These are phyloP conservation scores for Botrytis fabae DNA, from an alignment of 2,329 filamentous ascomycete genomes.

Conservation along the genomic window DNA sequence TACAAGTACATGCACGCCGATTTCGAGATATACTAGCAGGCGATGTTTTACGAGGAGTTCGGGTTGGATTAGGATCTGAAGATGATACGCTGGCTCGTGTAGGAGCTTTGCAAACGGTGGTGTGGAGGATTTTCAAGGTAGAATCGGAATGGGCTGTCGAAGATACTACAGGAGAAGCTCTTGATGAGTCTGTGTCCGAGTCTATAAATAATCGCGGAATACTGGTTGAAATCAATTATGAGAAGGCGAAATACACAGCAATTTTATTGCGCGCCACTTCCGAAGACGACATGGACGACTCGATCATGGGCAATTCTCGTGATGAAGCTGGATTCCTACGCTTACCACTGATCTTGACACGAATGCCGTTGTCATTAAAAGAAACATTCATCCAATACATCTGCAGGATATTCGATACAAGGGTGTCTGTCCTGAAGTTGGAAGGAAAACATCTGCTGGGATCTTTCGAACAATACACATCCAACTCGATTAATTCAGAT, in stretches of 20 bases:
- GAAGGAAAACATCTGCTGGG: slow-evolving; percentile 42
- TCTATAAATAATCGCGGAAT: slow-evolving; percentile 35
- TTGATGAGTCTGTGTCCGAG: not conserved
- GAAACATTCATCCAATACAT: slow-evolving; percentile 47
- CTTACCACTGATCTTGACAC: slow-evolving; percentile 47
- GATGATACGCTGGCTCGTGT: slow-evolving; percentile 41
- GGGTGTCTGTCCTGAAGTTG: slow-evolving; percentile 43
- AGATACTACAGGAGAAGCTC: not conserved
- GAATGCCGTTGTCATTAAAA: slow-evolving; percentile 48
- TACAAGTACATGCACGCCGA: slow-evolving; percentile 44
- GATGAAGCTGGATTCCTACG: slow-evolving; percentile 42
- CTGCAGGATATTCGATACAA: slow-evolving; percentile 46
- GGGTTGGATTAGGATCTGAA: slow-evolving; percentile 44
- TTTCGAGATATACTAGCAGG: slow-evolving; percentile 48
- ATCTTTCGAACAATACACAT: slow-evolving; percentile 38
- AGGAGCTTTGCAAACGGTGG: slow-evolving; percentile 46
- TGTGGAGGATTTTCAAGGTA: slow-evolving; percentile 45
- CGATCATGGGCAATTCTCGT: slow-evolving; percentile 22
- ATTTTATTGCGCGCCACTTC: slow-evolving; percentile 33
- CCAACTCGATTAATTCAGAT: slow-evolving; percentile 31
- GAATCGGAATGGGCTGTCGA: slow-evolving; percentile 42
- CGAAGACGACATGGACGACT: slow-evolving; percentile 24
- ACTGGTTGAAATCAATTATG: slow-evolving; percentile 36
- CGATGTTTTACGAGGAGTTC: slow-evolving; percentile 48
- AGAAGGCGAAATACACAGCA: slow-evolving; percentile 37